Base-by-base conservation (phyloP, 1,284 basidiomycete genomes). In the Mycosarcoma mackinlayi region DNA sequence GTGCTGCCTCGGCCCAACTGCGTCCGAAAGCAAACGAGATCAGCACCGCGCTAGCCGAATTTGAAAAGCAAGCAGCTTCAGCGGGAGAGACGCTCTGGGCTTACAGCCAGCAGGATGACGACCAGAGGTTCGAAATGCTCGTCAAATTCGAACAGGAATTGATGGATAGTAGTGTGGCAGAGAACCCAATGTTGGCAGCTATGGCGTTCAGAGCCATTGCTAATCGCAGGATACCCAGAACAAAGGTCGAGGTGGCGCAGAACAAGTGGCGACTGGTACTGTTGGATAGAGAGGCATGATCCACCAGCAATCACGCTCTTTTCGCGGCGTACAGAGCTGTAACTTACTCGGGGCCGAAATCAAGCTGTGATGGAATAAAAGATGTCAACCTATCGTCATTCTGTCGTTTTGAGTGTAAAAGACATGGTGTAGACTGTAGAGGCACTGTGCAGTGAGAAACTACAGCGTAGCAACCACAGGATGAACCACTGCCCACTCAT, bases 401-500 rank as follows among this genome's bases (percentile, higher is more conserved):
- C n/a, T n/a, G n/a, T n/a, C n/a, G n/a, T n/a, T n/a, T n/a, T n/a
- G n/a, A n/a, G n/a, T n/a, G n/a, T n/a, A 24, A 3, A 3, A 7
- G 38, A 23, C n/a, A 21, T 16, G 11, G 14, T 13, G 19, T n/a
- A 16, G 9, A n/a, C n/a, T n/a, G n/a, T n/a, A n/a, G n/a, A n/a
- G n/a, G n/a, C n/a, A n/a, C n/a, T n/a, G n/a, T n/a, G n/a, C n/a
- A n/a, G n/a, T n/a, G n/a, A n/a, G 34, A 34, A 16, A 10, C 47
- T 21, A 60, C 13, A 66, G 38, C n/a, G 31, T 46, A 14, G 68
- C 62, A 9, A 59, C 68, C n/a, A 71, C 63, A 6, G 58, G 48
- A 39, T 77, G 69, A 5, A 96, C 89, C 77, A 96, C 93, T 13
- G 93, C 93, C 76, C 95, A 88, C 6, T 87, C 86, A 68, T 97